Evolutionary conservation across 805 yeast genomes (phyloP), one percentile per base, ranked within the genome.

Genomic region (Myxozyma geophila): DNA sequence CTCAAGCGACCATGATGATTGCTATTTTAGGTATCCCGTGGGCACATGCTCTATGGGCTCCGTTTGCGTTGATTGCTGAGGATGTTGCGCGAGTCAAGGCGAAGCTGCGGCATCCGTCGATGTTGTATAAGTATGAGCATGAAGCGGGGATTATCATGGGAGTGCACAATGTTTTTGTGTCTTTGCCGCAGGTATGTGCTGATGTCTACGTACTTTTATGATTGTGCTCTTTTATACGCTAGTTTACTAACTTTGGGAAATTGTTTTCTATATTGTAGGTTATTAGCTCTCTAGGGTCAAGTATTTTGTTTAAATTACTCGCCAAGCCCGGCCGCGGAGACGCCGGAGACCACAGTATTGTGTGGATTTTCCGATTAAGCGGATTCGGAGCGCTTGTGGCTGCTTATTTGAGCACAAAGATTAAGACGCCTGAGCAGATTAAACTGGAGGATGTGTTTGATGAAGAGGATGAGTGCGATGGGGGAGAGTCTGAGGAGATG

Each of bases 1-100:
- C 58, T 0, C 75, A 72, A 12, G 88, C 86, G 0, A 80, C 84
- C 8, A 66, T 76, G 0, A 71, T 85, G 71, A 82, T 85, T 67
- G 85, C 79, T 0, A 69, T 85, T 15, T 71, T 85, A 50, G 89
- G 89, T 2, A 75, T 85, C 21, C 81, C 88, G 0, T 86, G 89
- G 89, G 88, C 89, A 0, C 79, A 79, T 63, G 86, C 88, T 0
- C 77, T 84, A 17, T 86, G 89, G 89, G 85, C 86, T 1, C 89
- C 89, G 7, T 86, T 85, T 72, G 85, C 85, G 0, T 70, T 86
- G 44, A 84, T 86, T 10, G 82, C 87, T 40, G 86, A 84, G 68
- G 87, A 84, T 65, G 77, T 83, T 17, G 77, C 85, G 37, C 74
- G 85, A 58, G 81, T 83, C 37, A 82, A 81, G 64, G 84, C 81